Percentiles rank a stretch among this genome's conserved stretches.
These are phyloP conservation scores for Suillus placidus DNA, from an alignment of 768 basidiomycete species.

Conservation along the genomic window DNA sequence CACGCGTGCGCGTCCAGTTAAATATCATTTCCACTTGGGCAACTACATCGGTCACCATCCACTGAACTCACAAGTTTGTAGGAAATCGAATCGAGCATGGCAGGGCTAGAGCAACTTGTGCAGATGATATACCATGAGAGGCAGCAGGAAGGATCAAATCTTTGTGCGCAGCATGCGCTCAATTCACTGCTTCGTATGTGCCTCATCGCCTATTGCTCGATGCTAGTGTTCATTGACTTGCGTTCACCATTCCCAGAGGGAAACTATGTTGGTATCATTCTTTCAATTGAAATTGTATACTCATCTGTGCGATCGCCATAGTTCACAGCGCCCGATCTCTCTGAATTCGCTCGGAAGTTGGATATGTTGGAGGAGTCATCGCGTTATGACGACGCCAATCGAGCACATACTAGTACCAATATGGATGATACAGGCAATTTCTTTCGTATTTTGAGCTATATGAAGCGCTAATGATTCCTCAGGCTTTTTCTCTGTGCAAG, in stretches of 20 bases:
- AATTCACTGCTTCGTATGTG: constrained; percentile 73
- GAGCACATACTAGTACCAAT: constrained; percentile 60
- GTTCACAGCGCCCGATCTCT: constrained; percentile 82
- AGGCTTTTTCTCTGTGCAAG: constrained; percentile 94
- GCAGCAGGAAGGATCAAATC: constrained; percentile 78
- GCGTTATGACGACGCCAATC: constrained; percentile 50
- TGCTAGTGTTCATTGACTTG: constrained; percentile 40
- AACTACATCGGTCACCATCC: constrained; percentile 12
- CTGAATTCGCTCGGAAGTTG: constrained; percentile 67
- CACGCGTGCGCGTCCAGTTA: constrained; percentile 34
- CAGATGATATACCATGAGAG: constrained; percentile 75
- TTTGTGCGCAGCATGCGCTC: constrained; percentile 87
- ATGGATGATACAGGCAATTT: constrained; percentile 87
- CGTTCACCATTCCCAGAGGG: constrained; percentile 39
- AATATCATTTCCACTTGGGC: constrained; percentile 15
- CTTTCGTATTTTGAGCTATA: background rate
- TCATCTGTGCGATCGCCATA: constrained; percentile 34
- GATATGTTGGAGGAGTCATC: constrained; percentile 62
- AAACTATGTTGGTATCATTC: constrained; percentile 46
- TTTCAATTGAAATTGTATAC: background rate
- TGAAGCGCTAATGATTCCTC: constrained; percentile 5
- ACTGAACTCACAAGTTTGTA: constrained; percentile 11
- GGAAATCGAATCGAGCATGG: constrained; percentile 44
- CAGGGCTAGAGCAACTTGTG: constrained; percentile 56
- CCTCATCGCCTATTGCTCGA: background rate